phyloP scores from a whole-genome alignment of 768 basidiomycete species.

The Podaxis pistillaris region DNA sequence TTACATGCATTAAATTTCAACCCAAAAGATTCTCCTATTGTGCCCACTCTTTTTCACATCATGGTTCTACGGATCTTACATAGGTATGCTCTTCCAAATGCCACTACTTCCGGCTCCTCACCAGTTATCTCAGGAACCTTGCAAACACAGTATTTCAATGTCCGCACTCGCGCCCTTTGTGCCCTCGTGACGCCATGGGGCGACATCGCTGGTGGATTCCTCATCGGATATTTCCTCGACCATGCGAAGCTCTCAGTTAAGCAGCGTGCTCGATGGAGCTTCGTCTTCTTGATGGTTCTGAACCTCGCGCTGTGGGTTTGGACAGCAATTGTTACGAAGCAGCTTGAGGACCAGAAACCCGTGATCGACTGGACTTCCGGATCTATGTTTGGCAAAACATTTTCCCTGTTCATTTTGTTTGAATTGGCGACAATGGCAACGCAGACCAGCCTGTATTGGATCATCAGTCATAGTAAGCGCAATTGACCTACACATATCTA shows the following conservation, averaged over 20 bases:
- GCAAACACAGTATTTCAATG: conserved; percentile 32
- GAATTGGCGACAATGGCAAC: conserved; percentile 33
- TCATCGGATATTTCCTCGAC: conserved; percentile 33
- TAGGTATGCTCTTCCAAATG: conserved; percentile 16
- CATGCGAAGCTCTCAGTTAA: conserved; percentile 26
- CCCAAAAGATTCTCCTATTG: conserved; percentile 27
- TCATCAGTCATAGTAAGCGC: conserved; percentile 28
- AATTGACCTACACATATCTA: neutral
- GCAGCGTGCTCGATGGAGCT: conserved; percentile 30
- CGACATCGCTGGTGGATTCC: conserved; percentile 28
- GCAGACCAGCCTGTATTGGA: conserved; percentile 31
- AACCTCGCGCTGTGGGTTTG: conserved; percentile 31
- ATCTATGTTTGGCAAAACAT: conserved; percentile 27
- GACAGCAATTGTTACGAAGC: conserved; percentile 31
- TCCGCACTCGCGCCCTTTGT: conserved; percentile 29
- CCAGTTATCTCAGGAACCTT: conserved; percentile 21
- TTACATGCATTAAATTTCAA: neutral
- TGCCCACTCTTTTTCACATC: conserved; percentile 33
- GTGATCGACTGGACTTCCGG: conserved; percentile 32
- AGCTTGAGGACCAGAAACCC: conserved; percentile 27
- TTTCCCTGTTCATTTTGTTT: conserved; percentile 29
- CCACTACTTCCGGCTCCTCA: neutral
- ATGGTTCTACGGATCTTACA: conserved; percentile 33
- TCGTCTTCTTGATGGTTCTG: conserved; percentile 26
- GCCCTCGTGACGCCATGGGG: conserved; percentile 29